Conservation (phyloP, 495 filamentous ascomycete species). For the Aspergillus cristatus region DNA sequence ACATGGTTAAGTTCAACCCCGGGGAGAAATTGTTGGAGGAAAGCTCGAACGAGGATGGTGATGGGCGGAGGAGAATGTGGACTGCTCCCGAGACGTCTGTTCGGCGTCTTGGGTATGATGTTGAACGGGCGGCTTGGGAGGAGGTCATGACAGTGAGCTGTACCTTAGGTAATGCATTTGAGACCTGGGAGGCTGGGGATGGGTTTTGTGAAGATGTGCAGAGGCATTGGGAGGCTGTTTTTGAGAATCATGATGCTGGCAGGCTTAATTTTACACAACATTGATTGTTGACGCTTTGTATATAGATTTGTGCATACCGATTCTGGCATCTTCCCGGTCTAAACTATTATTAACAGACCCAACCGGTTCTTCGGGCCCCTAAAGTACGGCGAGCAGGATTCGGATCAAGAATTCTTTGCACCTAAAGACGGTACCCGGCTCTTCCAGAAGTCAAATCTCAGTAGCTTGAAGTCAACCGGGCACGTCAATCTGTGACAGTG, state of each 20-base stretch:
- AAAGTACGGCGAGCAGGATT: too few relatives aligned
- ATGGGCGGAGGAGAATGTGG: constrained; percentile 12
- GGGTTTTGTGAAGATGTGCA: constrained; percentile 12
- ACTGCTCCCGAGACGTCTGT: constrained; percentile 11
- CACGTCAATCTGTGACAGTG: too few relatives aligned
- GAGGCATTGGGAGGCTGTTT: constrained; percentile 10
- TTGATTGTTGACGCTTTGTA: constrained; percentile 1
- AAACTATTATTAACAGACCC: too few relatives aligned
- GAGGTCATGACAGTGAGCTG: constrained; percentile 24
- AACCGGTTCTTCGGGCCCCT: too few relatives aligned
- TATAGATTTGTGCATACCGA: too few relatives aligned
- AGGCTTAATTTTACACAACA: constrained; percentile 5
- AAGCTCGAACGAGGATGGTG: not conserved
- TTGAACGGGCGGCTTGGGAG: constrained; percentile 32
- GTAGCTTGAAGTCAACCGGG: too few relatives aligned
- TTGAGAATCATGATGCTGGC: constrained; percentile 5
- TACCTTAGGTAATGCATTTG: constrained; percentile 12
- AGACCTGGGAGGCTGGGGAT: constrained; percentile 12
- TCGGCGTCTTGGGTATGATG: constrained; percentile 25
- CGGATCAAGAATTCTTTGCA: too few relatives aligned
- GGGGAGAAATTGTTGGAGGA: constrained; percentile 9
- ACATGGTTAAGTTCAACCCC: constrained; percentile 33
- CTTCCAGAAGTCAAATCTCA: too few relatives aligned
- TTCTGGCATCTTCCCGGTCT: too few relatives aligned
- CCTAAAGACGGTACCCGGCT: too few relatives aligned